Base-by-base conservation (phyloP, 1,284 basidiomycete species). In the Ganoderma lucidum region DNA sequence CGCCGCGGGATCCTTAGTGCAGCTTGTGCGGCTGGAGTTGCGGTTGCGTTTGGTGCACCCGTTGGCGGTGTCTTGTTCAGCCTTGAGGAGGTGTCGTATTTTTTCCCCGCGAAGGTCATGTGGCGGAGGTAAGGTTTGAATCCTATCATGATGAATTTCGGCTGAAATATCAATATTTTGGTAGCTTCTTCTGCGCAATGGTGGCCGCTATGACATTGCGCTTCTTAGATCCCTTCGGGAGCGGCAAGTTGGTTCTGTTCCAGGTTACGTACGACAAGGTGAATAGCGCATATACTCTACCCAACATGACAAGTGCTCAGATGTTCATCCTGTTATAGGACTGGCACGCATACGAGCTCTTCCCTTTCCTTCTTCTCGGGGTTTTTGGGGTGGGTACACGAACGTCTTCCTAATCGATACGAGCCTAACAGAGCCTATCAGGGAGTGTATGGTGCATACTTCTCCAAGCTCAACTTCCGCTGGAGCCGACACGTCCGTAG, bases 61-160 rank as follows among this genome's bases (percentile, higher is more conserved):
- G 94, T 98, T 59, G 96, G 96, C 48, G 96, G 96, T 9, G 96
- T 96, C 0, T 81, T 98, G 55, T 97, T 98, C 81, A 96, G 95
- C 70, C 82, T 97, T 70, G 95, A 97, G 80, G 96, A 98, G 80
- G 96, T 98, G 2, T 96, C 95, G 2, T 97, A 96, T 79, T 98
- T 95, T 82, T 98, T 98, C 79, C 96, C 96, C 15, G 92, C 96
- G 0, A 96, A 97, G 83, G 94, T 93, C 69, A 93, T 97, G 95
- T 97, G 95, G 95, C 86, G 95, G 83, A 94, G 93, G 94, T 94
- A 74, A 64, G 80, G 71, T 3, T 23, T 4, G 0, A 6, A 28
- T 28, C 28, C 10, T 28, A 28, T 2, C 5, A 2, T 41, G 10
- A 39, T 23, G 58, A 4, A n/a, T 14, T 39, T n/a, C n/a, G 5